A percentile compares a stretch with the other conserved stretches of the same genome.
phyloP scores from a whole-genome alignment of 1,139 yeast genomes.

The Yamadazyma triangularis region DNA sequence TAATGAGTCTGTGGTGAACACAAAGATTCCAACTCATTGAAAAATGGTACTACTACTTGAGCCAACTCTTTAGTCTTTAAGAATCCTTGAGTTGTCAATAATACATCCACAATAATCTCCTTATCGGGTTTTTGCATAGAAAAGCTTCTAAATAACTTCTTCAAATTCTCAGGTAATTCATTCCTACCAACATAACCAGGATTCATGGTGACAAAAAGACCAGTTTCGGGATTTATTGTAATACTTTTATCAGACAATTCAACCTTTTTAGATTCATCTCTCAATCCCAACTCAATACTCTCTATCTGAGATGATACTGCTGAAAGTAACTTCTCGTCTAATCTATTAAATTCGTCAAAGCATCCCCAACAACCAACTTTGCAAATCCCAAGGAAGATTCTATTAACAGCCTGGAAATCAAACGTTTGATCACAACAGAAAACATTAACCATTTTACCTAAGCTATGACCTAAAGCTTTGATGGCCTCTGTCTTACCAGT shows the following conservation, averaged over 20 bases:
- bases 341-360: conserved; percentile 90
- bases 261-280: conserved; percentile 19
- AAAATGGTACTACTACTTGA: conserved; percentile 50
- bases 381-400: conserved; percentile 79
- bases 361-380: conserved; percentile 94
- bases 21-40: conserved; percentile 31
- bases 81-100: conserved; percentile 74
- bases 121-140: conserved; percentile 75
- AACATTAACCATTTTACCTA: conserved; percentile 80
- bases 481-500: conserved; percentile 95
- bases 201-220: conserved; percentile 87
- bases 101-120: conserved; percentile 63
- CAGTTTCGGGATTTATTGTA: conserved; percentile 50
- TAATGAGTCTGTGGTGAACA: conserved; percentile 67
- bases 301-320: conserved; percentile 85
- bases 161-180: conserved; percentile 79
- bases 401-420: conserved; percentile 75
- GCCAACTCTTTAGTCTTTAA: conserved; percentile 45
- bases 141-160: conserved; percentile 70
- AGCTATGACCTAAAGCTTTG: conserved; percentile 74
- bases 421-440: conserved; percentile 91
- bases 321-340: conserved; percentile 68
- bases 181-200: conserved; percentile 87
- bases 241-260: conserved; percentile 47
- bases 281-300: conserved; percentile 56